phyloP scores from a whole-genome alignment of 345 rosid genomes.

The Eucalyptus marginata region DNA sequence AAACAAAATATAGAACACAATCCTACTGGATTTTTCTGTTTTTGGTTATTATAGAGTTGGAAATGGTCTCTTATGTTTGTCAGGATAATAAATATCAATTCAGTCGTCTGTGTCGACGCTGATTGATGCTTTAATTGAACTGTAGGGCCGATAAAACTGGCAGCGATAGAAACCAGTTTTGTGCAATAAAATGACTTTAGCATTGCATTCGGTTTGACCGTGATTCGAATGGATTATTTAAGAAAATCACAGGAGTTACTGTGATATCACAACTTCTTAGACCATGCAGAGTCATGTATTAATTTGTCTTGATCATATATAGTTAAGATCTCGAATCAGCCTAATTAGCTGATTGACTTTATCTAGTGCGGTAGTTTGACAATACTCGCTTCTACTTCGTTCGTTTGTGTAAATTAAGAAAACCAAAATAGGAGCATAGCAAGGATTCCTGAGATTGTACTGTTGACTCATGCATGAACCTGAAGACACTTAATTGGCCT shows the following conservation, averaged over 20 bases:
- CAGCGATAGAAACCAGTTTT: not conserved
- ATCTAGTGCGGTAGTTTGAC: not conserved
- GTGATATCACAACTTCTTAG: not conserved
- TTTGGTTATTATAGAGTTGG: not conserved
- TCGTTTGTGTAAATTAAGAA: not conserved
- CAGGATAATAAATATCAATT: not conserved
- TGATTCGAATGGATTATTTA: not conserved
- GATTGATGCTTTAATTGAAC: not conserved
- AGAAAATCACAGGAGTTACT: not conserved
- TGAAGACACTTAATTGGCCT: not conserved
- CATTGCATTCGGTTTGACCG: not conserved
- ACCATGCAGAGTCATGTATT: not conserved
- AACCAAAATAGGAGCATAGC: not conserved
- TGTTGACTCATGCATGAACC: not conserved
- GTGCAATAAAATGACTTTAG: not conserved
- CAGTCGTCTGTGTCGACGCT: not conserved
- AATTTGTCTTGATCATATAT: not conserved
- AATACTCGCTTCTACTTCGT: not conserved
- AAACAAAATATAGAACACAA: not conserved
- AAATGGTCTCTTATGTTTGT: not conserved
- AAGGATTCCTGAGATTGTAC: not conserved
- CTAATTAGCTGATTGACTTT: not conserved
- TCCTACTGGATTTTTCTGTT: not conserved
- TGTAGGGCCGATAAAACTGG: not conserved
- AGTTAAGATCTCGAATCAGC: not conserved